These are phyloP conservation scores for Pythium vanterpoolii DNA, from an alignment of 352 stramenopile genomes.

Conservation along the genomic window DNA sequence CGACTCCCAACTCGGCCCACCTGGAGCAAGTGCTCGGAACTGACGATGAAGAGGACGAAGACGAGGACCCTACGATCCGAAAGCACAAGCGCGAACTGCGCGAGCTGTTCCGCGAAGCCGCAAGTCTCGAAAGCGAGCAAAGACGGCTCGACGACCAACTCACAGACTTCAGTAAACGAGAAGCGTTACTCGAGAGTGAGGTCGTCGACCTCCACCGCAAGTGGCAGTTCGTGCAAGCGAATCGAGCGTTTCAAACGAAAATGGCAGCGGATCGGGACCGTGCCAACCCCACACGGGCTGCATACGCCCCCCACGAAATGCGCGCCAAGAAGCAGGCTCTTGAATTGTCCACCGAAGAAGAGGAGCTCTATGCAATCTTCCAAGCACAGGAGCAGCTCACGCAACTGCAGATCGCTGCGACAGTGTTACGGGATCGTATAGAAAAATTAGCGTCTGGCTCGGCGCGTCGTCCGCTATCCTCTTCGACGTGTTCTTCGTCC, in stretches of 20 bases:
- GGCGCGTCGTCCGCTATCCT: background rate
- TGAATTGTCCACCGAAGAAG: constrained; percentile 48
- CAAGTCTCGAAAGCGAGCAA: constrained; percentile 36
- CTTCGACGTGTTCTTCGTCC: constrained; percentile 11
- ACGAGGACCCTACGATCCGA: background rate
- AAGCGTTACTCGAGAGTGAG: constrained; percentile 31
- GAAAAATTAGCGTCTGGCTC: background rate
- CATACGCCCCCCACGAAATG: constrained; percentile 32
- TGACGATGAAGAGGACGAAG: constrained; percentile 7
- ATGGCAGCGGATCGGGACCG: constrained; percentile 26
- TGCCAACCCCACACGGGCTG: background rate
- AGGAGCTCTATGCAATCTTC: constrained; percentile 53
- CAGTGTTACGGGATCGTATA: constrained; percentile 34
- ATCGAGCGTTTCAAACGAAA: constrained; percentile 44
- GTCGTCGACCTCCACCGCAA: constrained; percentile 32
- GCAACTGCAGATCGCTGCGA: constrained; percentile 51
- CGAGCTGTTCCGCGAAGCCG: constrained; percentile 33
- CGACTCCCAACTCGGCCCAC: background rate
- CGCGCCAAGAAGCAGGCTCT: constrained; percentile 31
- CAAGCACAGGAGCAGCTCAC: constrained; percentile 54
- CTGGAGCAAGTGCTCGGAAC: constrained; percentile 5
- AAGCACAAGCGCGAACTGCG: constrained; percentile 35
- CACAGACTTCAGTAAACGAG: constrained; percentile 23
- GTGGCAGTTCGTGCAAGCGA: constrained; percentile 41
- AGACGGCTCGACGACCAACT: constrained; percentile 28